Evolutionary conservation across 2,329 filamentous ascomycete genomes (phyloP).

Genomic region (Aspergillus persii): DNA sequence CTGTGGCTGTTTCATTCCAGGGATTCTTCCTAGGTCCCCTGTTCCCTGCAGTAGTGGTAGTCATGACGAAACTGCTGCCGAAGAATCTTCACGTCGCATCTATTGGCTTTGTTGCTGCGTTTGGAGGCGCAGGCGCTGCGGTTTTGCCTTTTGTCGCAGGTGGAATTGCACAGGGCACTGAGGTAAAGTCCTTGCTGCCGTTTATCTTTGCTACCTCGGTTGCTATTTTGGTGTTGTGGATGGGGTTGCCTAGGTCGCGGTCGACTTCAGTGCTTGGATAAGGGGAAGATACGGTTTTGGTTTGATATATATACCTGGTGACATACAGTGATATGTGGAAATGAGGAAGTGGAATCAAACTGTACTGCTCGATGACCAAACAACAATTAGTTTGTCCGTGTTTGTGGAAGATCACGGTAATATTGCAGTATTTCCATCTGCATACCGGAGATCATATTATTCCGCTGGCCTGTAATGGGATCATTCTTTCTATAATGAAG

Average conservation of each 20-base stretch:
- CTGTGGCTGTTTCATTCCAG: slow-evolving; percentile 67
- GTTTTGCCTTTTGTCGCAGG: slow-evolving; percentile 44
- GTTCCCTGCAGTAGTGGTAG: slow-evolving; percentile 73
- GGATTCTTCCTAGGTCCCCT: slow-evolving; percentile 79
- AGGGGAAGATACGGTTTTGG: no score
- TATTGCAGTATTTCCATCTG: no score
- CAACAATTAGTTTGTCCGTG: no score
- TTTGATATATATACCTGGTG: no score
- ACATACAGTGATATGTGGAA: no score
- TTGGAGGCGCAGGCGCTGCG: slow-evolving; percentile 68
- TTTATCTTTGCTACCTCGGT: slow-evolving; percentile 46
- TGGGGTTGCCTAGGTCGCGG: slow-evolving; percentile 12
- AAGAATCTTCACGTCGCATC: slow-evolving; percentile 71
- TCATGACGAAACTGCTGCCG: slow-evolving; percentile 70
- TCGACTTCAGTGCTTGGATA: background rate
- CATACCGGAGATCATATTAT: no score
- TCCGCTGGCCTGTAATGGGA: no score
- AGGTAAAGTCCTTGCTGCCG: slow-evolving; percentile 59
- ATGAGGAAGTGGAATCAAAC: no score
- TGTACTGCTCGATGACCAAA: no score
- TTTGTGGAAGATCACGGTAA: no score
- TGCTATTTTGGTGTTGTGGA: slow-evolving; percentile 52
- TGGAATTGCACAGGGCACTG: slow-evolving; percentile 52
- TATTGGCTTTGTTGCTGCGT: slow-evolving; percentile 74
- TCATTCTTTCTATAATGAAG: no score